Percentiles rank a stretch among this genome's conserved stretches.
phyloP scores from a whole-genome alignment of 176 grass and related monocot genomes.

The Hsuehochloa calcarea region DNA sequence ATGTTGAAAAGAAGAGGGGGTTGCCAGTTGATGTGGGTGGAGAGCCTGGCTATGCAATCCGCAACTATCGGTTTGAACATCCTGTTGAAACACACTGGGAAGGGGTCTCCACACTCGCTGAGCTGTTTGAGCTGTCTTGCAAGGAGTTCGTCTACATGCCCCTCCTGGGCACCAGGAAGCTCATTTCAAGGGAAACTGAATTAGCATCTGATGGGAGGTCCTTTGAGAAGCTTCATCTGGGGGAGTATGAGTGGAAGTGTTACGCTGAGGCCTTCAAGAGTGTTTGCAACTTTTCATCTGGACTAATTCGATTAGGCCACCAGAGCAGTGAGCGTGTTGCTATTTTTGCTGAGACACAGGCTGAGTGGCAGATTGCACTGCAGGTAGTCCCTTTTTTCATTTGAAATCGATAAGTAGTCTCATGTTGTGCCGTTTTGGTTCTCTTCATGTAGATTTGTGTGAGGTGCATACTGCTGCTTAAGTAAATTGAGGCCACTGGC shows the following conservation, averaged over 20 bases:
- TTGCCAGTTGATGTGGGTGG: conserved; percentile 66
- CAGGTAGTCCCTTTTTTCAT: conserved; percentile 51
- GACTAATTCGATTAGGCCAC: conserved; percentile 71
- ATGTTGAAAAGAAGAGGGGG: conserved; percentile 56
- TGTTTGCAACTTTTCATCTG: conserved; percentile 80
- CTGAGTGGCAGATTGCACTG: conserved; percentile 92
- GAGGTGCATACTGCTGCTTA: background rate
- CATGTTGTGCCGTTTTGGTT: background rate
- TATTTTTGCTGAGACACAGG: conserved; percentile 86
- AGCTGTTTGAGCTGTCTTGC: conserved; percentile 85
- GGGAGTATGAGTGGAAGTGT: conserved; percentile 86
- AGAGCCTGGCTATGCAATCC: conserved; percentile 66
- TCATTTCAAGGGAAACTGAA: conserved; percentile 73
- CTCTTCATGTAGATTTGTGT: background rate
- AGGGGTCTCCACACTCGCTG: conserved; percentile 68
- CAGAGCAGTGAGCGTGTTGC: conserved; percentile 62
- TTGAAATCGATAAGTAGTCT: background rate
- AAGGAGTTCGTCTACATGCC: conserved; percentile 65
- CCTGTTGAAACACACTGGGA: conserved; percentile 83
- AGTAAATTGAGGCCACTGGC: background rate
- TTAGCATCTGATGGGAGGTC: conserved; percentile 54
- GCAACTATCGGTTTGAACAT: conserved; percentile 63
- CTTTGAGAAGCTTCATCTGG: conserved; percentile 93
- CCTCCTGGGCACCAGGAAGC: conserved; percentile 76
- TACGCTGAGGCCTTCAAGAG: conserved; percentile 75